phyloP scores from a whole-genome alignment of 192 early-diverging fungal species.

The Chytriomyces sp. region DNA sequence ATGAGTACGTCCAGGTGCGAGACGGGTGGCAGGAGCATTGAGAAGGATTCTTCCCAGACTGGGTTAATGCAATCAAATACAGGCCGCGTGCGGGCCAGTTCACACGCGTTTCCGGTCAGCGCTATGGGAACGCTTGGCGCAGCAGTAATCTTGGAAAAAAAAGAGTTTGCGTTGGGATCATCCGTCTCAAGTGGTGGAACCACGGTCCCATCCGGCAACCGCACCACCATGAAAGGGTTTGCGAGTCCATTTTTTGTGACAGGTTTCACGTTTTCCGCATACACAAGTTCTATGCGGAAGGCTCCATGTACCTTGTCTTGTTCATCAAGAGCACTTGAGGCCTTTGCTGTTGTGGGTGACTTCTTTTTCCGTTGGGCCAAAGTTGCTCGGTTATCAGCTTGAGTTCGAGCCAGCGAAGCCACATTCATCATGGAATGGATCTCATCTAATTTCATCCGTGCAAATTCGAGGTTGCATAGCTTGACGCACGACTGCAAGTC shows the following conservation, averaged over 20 bases:
- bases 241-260: slow-evolving; percentile 56
- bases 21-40: slow-evolving; percentile 55
- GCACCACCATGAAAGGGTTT: slow-evolving; percentile 54
- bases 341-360: neutral
- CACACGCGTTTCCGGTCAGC: slow-evolving; percentile 45
- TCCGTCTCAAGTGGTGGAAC: slow-evolving; percentile 42
- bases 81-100: slow-evolving; percentile 47
- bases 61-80: slow-evolving; percentile 55
- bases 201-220: slow-evolving; percentile 57
- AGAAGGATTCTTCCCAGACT: slow-evolving; percentile 58
- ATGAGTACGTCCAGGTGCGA: slow-evolving; percentile 50
- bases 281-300: slow-evolving; percentile 51
- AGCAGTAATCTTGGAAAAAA: neutral
- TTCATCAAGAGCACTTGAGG: slow-evolving; percentile 14
- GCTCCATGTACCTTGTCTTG: slow-evolving; percentile 47
- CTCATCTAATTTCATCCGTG: slow-evolving; percentile 53
- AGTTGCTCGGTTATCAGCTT: slow-evolving; percentile 42
- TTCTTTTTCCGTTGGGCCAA: slow-evolving; percentile 31
- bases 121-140: slow-evolving; percentile 8
- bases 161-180: slow-evolving; percentile 22
- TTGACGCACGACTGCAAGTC: slow-evolving; percentile 58
- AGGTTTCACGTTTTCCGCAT: slow-evolving; percentile 59
- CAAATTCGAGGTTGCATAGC: slow-evolving; percentile 58
- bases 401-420: slow-evolving; percentile 36
- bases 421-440: slow-evolving; percentile 61